A percentile compares a stretch with the other conserved stretches of the same genome.
Evolutionary conservation across 1,139 yeast genomes (phyloP).

Genomic region (Lodderomyces metapsilosis): DNA sequence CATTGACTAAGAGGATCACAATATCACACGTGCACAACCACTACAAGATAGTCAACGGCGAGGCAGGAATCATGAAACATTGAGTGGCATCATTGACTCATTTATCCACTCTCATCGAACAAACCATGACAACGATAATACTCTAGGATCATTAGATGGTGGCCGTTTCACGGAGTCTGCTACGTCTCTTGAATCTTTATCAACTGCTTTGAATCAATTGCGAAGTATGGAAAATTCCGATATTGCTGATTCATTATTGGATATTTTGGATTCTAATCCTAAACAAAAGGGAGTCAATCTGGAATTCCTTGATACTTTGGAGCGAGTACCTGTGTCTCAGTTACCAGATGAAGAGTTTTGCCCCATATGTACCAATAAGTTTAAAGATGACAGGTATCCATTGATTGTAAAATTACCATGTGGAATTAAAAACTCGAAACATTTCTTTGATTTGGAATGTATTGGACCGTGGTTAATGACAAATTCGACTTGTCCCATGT

Average conservation of each 20-base stretch:
- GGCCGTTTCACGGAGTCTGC: neutral
- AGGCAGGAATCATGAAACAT: constrained; percentile 36
- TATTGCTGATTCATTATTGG: constrained; percentile 21
- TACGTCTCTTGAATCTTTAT: constrained; percentile 15
- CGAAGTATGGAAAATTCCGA: constrained; percentile 33
- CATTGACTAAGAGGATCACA: constrained; percentile 16
- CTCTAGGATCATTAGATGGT: neutral
- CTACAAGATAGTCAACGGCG: constrained; percentile 5
- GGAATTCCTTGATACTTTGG: constrained; percentile 70
- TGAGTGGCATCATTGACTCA: constrained; percentile 34
- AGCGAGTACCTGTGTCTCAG: constrained; percentile 56
- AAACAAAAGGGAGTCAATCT: constrained; percentile 59
- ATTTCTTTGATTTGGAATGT: constrained; percentile 85
- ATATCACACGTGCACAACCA: constrained; percentile 10
- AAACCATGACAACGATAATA: neutral
- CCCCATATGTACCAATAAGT: constrained; percentile 80
- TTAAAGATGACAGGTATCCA: constrained; percentile 73
- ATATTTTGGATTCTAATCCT: constrained; percentile 18
- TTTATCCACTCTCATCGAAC: constrained; percentile 23
- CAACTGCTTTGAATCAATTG: constrained; percentile 30
- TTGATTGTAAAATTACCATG: constrained; percentile 82
- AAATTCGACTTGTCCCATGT: constrained; percentile 84
- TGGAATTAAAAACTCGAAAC: constrained; percentile 43
- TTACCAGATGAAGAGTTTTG: constrained; percentile 64
- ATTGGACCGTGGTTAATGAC: constrained; percentile 84